These are phyloP conservation scores for Pseudogymnoascus sp. DNA, from an alignment of 2,329 filamentous ascomycete species.

Conservation along the genomic window DNA sequence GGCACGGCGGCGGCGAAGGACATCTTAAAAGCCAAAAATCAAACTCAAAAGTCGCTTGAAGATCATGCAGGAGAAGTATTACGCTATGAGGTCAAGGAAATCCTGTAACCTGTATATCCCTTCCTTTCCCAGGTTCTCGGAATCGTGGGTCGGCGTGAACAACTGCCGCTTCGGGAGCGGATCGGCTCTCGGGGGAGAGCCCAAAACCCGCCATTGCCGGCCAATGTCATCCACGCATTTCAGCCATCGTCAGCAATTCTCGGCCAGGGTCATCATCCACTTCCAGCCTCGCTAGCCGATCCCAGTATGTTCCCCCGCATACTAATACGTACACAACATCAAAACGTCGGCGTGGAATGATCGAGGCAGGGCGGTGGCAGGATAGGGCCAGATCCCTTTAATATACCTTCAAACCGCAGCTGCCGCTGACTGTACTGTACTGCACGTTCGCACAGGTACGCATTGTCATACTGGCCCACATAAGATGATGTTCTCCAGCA, in stretches of 20 bases:
- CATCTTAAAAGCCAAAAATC: conserved; percentile 8
- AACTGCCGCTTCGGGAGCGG: background rate
- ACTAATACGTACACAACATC: background rate
- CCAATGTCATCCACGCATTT: no score
- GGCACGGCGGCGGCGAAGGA: background rate
- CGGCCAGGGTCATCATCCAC: background rate
- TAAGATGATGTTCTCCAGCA: background rate
- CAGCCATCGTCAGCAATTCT: background rate
- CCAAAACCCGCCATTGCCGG: background rate
- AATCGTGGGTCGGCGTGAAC: background rate
- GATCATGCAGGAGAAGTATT: background rate
- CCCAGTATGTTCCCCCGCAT: background rate
- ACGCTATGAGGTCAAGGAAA: background rate
- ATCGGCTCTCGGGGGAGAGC: background rate
- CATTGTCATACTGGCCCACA: background rate
- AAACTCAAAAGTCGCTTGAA: background rate
- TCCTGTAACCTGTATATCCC: background rate
- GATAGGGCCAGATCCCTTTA: background rate
- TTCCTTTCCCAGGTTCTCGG: conserved; percentile 6
- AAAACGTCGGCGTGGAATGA: background rate
- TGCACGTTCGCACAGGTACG: background rate
- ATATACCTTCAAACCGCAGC: conserved; percentile 2
- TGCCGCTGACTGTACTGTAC: no score
- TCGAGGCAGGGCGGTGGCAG: background rate
- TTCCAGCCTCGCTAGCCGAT: background rate